Evolutionary conservation across 805 yeast genomes (phyloP).

Genomic region (Debaryomyces tyrocola): DNA sequence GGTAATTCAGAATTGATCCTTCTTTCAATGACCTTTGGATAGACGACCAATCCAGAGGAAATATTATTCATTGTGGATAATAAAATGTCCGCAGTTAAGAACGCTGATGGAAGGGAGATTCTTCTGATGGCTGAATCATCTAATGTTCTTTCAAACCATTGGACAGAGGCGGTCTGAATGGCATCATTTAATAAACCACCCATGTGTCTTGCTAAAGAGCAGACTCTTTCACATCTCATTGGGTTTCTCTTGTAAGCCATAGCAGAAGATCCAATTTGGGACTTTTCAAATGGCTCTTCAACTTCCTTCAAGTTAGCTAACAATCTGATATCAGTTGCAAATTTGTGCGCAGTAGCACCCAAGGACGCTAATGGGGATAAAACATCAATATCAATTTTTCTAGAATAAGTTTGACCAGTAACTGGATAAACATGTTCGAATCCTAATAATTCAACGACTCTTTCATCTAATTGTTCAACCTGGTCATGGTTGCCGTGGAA

Average conservation of each 20-base stretch:
- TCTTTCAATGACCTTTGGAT: constrained; percentile 97
- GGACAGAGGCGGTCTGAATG: constrained; percentile 94
- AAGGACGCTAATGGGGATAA: constrained; percentile 89
- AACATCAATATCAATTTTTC: constrained; percentile 95
- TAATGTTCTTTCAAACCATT: constrained; percentile 98
- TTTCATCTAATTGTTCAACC: constrained; percentile 88
- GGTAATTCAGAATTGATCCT: constrained; percentile 94
- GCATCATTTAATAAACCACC: constrained; percentile 92
- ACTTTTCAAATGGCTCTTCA: constrained; percentile 97
- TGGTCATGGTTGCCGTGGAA: constrained; percentile 97
- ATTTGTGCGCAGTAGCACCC: constrained; percentile 95
- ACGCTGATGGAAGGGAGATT: constrained; percentile 94
- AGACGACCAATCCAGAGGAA: constrained; percentile 93
- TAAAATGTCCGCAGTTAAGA: constrained; percentile 91
- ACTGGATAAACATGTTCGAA: constrained; percentile 95
- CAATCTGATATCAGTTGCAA: constrained; percentile 95
- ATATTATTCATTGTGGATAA: constrained; percentile 87
- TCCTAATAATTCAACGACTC: constrained; percentile 90
- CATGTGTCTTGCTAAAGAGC: constrained; percentile 95
- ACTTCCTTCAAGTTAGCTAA: constrained; percentile 95
- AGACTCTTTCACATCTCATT: constrained; percentile 98
- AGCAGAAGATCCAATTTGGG: constrained; percentile 97
- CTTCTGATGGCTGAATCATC: constrained; percentile 98
- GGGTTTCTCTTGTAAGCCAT: constrained; percentile 99
- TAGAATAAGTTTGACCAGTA: constrained; percentile 98